A percentile compares a stretch with the other conserved stretches of the same genome.
These are phyloP conservation scores for Rhizopogon roseolus DNA, from an alignment of 768 basidiomycete genomes.

Conservation along the genomic window DNA sequence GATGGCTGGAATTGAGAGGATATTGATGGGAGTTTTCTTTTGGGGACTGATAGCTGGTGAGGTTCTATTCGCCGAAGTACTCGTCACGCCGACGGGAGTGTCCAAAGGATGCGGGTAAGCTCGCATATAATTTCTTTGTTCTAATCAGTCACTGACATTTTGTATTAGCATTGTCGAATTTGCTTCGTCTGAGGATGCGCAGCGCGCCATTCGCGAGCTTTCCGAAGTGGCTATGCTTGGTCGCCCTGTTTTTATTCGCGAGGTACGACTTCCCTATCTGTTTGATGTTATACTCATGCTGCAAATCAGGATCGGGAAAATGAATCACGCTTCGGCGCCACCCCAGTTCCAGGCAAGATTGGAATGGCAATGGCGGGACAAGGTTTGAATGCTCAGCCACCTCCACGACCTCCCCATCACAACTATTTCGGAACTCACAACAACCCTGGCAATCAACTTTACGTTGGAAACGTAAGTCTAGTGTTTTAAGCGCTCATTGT, in stretches of 20 bases:
- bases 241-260: conserved; percentile 93
- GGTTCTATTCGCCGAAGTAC: conserved; percentile 99
- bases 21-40: conserved; percentile 93
- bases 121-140: background rate
- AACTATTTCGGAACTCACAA: conserved; percentile 57
- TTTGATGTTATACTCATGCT: background rate
- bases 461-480: conserved; percentile 78
- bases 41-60: conserved; percentile 95
- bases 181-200: conserved; percentile 81
- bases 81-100: conserved; percentile 92
- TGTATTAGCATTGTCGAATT: conserved; percentile 89
- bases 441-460: conserved; percentile 85
- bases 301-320: conserved; percentile 84
- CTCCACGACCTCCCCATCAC: conserved; percentile 79
- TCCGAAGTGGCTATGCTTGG: conserved; percentile 90
- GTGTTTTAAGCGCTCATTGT: background rate
- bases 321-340: conserved; percentile 91
- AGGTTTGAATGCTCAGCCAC: conserved; percentile 72
- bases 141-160: conserved; percentile 9
- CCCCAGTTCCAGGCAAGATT: conserved; percentile 93
- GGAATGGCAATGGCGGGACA: conserved; percentile 96
- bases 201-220: conserved; percentile 84
- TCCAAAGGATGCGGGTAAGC: conserved; percentile 99
- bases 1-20: conserved; percentile 69
- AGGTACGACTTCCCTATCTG: conserved; percentile 48